A percentile compares a stretch with the other conserved stretches of the same genome.
phyloP scores from a whole-genome alignment of 2,329 filamentous ascomycete species.

The Ascochyta pisi region DNA sequence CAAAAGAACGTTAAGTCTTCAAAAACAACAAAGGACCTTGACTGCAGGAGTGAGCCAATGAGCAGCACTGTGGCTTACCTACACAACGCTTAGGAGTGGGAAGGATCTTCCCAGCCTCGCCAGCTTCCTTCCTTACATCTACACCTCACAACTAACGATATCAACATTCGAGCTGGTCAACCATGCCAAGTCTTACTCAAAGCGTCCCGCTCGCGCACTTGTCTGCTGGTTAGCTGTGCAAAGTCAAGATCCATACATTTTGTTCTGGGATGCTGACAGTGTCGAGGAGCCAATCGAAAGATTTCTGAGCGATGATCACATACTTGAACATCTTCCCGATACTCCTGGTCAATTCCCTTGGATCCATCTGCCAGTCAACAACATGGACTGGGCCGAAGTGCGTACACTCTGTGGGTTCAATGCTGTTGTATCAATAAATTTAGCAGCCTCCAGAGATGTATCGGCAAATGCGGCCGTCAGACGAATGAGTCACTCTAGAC shows the following conservation, averaged over 20 bases:
- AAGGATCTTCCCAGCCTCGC: background rate
- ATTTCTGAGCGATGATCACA: background rate
- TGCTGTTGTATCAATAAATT: too few species aligned
- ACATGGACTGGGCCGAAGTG: background rate
- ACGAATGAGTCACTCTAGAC: background rate
- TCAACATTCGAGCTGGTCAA: too few species aligned
- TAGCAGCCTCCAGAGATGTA: too few species aligned
- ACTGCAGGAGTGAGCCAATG: background rate
- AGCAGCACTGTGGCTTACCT: background rate
- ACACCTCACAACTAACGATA: too few species aligned
- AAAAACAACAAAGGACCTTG: too few species aligned
- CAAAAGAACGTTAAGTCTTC: too few species aligned
- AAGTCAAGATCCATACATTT: background rate
- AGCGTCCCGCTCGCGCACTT: too few species aligned
- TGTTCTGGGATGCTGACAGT: fast-evolving
- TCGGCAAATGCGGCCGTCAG: too few species aligned
- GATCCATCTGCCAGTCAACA: background rate
- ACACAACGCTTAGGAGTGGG: background rate
- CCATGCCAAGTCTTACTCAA: too few species aligned
- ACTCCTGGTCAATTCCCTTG: background rate
- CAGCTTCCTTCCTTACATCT: too few species aligned
- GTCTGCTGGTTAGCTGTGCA: background rate
- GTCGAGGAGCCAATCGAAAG: background rate
- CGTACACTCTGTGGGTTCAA: too few species aligned
- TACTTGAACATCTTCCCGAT: background rate